These are phyloP conservation scores for Huntiella abstrusa DNA, from an alignment of 2,329 filamentous ascomycete genomes.

Conservation along the genomic window DNA sequence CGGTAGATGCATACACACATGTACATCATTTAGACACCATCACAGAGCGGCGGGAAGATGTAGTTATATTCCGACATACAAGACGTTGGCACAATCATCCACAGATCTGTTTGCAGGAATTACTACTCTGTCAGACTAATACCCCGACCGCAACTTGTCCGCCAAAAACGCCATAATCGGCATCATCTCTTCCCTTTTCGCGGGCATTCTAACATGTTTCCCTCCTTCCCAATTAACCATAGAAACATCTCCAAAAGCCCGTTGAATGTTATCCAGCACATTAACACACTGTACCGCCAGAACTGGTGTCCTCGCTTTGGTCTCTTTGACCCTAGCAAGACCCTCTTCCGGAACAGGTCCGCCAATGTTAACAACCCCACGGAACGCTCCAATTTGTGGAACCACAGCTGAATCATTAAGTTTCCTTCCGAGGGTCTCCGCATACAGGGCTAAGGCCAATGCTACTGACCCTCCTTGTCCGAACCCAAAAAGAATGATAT, in stretches of 20 bases:
- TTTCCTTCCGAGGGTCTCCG: conserved; percentile 13
- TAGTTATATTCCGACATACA: too few relatives aligned
- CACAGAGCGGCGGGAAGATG: too few relatives aligned
- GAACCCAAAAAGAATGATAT: conserved; percentile 47
- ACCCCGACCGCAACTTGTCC: conserved; percentile 29
- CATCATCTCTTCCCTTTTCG: conserved; percentile 64
- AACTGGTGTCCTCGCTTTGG: conserved; percentile 44
- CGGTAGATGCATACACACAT: too few relatives aligned
- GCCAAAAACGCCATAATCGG: conserved; percentile 77
- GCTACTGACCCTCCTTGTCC: conserved; percentile 49
- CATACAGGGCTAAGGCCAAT: conserved; percentile 28
- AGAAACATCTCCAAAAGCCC: conserved; percentile 46
- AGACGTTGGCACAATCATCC: too few relatives aligned
- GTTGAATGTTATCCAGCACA: conserved; percentile 39
- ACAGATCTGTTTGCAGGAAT: too few relatives aligned
- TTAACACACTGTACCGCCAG: conserved; percentile 28
- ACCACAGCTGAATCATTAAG: not conserved
- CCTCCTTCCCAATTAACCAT: conserved; percentile 48
- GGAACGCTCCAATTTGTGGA: conserved; percentile 18
- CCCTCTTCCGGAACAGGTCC: conserved; percentile 32
- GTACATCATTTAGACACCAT: too few relatives aligned
- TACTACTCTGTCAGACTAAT: not conserved
- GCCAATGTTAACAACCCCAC: conserved; percentile 45
- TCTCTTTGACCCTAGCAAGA: conserved; percentile 13
- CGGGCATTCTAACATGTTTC: conserved; percentile 64